A percentile compares a stretch with the other conserved stretches of the same genome.
These are phyloP conservation scores for Lachnellula occidentalis DNA, from an alignment of 2,329 filamentous ascomycete genomes.

Conservation along the genomic window DNA sequence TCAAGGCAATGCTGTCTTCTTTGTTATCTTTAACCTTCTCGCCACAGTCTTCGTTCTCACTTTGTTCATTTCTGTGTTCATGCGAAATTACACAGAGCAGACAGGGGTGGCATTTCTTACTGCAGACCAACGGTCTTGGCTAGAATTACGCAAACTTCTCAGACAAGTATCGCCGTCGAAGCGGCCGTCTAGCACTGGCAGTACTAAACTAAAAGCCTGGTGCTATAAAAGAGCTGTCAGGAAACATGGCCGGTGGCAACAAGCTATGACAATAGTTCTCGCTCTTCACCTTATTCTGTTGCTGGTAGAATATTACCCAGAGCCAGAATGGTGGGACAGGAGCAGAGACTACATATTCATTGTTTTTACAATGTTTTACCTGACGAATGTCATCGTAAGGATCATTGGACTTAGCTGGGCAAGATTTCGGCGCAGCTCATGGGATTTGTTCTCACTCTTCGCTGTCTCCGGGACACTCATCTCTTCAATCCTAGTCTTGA, in stretches of 20 bases:
- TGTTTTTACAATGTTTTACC: conserved; percentile 73
- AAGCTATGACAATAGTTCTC: conserved; percentile 71
- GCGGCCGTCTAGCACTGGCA: conserved; percentile 73
- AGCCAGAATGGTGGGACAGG: conserved; percentile 64
- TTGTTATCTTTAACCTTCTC: conserved; percentile 92
- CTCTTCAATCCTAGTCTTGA: conserved; percentile 73
- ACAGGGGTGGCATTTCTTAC: conserved; percentile 95
- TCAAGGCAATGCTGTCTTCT: conserved; percentile 87
- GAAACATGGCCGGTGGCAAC: conserved; percentile 90
- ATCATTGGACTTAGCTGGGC: conserved; percentile 87
- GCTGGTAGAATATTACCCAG: conserved; percentile 78
- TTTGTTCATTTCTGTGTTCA: conserved; percentile 97
- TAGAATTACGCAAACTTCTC: conserved; percentile 86
- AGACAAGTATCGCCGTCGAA: conserved; percentile 93
- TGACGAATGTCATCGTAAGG: conserved; percentile 75
- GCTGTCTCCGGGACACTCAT: conserved; percentile 74
- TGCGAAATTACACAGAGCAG: conserved; percentile 99
- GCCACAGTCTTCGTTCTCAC: conserved; percentile 96
- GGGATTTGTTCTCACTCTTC: conserved; percentile 86
- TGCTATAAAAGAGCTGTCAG: conserved; percentile 92
- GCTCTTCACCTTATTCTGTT: conserved; percentile 79
- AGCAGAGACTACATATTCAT: conserved; percentile 75
- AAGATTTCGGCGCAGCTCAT: conserved; percentile 85
- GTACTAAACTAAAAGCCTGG: conserved; percentile 80
- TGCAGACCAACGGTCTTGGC: conserved; percentile 92